phyloP scores from a whole-genome alignment of 768 basidiomycete genomes.

The Artomyces pyxidatus region DNA sequence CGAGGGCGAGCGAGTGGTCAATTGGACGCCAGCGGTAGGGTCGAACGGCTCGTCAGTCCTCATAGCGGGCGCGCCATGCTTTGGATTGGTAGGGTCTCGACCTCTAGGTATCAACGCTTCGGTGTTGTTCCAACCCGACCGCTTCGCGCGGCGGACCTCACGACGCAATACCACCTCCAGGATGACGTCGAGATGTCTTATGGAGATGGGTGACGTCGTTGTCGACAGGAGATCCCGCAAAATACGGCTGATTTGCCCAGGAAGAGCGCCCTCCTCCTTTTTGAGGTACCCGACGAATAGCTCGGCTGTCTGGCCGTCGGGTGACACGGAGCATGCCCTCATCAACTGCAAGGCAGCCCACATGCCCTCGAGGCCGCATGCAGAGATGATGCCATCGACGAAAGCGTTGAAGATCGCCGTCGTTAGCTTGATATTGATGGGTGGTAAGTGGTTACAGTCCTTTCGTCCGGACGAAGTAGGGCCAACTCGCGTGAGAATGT shows the following conservation, averaged over 20 bases:
- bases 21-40: constrained; percentile 40
- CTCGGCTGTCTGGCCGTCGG: constrained; percentile 47
- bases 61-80: background rate
- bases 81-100: background rate
- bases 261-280: constrained; percentile 32
- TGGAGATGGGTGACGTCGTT: constrained; percentile 37
- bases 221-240: constrained; percentile 38
- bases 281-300: constrained; percentile 47
- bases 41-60: constrained; percentile 29
- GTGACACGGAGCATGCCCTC: constrained; percentile 39
- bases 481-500: background rate
- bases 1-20: constrained; percentile 25
- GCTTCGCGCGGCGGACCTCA: constrained; percentile 23
- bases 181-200: constrained; percentile 49
- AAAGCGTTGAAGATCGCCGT: constrained; percentile 52
- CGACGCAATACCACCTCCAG: constrained; percentile 43
- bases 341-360: constrained; percentile 46
- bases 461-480: background rate
- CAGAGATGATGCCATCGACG: constrained; percentile 39
- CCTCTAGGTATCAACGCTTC: constrained; percentile 19
- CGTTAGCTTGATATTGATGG: constrained; percentile 19
- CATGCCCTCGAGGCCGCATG: constrained; percentile 42
- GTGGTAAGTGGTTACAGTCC: constrained; percentile 10
- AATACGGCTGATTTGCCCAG: constrained; percentile 39
- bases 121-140: constrained; percentile 26